These are phyloP conservation scores for Fragaria vesca DNA, from an alignment of 306 rosid species.

Conservation along the genomic window DNA sequence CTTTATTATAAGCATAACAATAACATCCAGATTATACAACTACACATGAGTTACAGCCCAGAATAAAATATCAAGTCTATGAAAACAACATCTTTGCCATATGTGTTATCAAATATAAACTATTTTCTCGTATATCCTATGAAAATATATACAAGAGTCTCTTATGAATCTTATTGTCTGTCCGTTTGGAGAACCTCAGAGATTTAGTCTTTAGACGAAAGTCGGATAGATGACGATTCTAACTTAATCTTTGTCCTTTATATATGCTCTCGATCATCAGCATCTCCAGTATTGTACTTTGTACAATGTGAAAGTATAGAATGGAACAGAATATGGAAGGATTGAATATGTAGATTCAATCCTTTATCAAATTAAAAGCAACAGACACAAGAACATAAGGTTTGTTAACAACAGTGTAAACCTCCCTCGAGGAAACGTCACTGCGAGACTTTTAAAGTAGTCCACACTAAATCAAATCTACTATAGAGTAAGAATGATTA, in stretches of 20 bases:
- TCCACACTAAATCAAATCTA: too few species aligned
- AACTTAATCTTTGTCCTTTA: not conserved
- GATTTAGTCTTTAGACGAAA: not conserved
- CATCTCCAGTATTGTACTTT: not conserved
- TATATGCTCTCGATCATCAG: not conserved
- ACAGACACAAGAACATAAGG: too few species aligned
- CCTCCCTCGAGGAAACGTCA: too few species aligned
- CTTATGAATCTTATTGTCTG: conserved; percentile 7
- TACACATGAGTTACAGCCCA: not conserved
- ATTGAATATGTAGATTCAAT: too few species aligned
- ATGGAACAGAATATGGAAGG: too few species aligned
- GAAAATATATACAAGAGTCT: not conserved
- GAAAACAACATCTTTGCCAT: not conserved
- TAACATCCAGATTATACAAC: not conserved
- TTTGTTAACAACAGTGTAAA: too few species aligned
- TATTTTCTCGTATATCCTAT: not conserved
- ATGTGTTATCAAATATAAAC: not conserved
- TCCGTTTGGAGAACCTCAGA: not conserved
- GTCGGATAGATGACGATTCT: not conserved
- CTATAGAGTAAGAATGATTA: too few species aligned
- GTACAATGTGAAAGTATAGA: too few species aligned
- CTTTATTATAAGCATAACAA: not conserved
- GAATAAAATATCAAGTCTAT: not conserved
- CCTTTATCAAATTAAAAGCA: too few species aligned
- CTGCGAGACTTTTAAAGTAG: too few species aligned